Conservation (phyloP, 768 basidiomycete species). For the Pholiota microspora region DNA sequence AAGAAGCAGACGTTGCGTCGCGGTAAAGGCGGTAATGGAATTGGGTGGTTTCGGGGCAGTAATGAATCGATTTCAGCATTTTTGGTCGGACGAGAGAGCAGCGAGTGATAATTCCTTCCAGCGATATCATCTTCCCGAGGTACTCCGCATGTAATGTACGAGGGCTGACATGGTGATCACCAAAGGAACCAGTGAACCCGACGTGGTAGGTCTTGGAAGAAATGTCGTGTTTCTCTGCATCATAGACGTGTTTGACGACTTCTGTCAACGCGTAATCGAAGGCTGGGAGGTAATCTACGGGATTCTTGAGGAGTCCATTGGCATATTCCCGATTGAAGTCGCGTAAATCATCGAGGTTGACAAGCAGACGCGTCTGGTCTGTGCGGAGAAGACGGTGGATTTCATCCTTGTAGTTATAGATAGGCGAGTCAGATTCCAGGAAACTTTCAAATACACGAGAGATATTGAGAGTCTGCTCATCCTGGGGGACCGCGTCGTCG, state of each 20-base stretch:
- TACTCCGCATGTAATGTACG: constrained; percentile 85
- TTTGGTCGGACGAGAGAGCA: constrained; percentile 98
- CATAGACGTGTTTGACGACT: constrained; percentile 71
- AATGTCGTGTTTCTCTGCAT: constrained; percentile 79
- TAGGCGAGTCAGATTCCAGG: constrained; percentile 60
- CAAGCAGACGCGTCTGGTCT: constrained; percentile 83
- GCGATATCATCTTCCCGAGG: constrained; percentile 92
- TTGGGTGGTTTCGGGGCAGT: constrained; percentile 79
- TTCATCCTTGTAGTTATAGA: constrained; percentile 84
- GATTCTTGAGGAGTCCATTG: constrained; percentile 86
- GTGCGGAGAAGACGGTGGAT: constrained; percentile 79
- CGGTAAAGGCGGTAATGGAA: constrained; percentile 92
- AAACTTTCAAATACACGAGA: constrained; percentile 84
- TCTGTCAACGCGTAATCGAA: constrained; percentile 82
- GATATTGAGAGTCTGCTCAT: constrained; percentile 71
- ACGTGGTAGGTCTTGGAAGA: constrained; percentile 80
- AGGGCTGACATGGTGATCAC: constrained; percentile 97
- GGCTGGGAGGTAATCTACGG: constrained; percentile 83
- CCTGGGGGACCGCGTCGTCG: constrained; percentile 64
- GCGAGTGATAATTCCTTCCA: constrained; percentile 97
- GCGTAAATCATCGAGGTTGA: constrained; percentile 95
- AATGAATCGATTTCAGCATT: constrained; percentile 97
- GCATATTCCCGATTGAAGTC: constrained; percentile 88
- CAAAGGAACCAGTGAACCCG: constrained; percentile 94
- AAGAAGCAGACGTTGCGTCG: constrained; percentile 86